Base-by-base conservation (phyloP, 176 grass and related monocot species). In the Microstegium vimineum region DNA sequence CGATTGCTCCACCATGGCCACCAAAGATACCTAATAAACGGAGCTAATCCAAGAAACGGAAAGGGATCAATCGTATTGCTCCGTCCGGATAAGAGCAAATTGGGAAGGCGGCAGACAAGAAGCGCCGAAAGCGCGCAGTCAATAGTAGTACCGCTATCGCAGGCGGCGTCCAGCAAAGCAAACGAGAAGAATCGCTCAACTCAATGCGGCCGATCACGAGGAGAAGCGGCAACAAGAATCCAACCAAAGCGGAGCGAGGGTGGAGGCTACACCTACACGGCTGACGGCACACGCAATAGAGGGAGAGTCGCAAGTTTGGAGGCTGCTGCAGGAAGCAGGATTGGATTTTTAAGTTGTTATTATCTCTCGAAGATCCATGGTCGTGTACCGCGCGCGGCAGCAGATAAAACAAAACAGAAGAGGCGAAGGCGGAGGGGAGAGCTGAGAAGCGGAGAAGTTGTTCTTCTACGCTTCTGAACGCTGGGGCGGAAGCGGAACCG, bases 131-230 rank as follows among this genome's bases (percentile, higher is more conserved):
- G 68, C 69, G 76, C 65, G 76, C 64, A 84, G 52, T 76, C 33
- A 71, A 77, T 84, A 73, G 64, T 66, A 73, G 64, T 66, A 73
- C 38, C 63, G 31, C 1, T 45, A 15, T 15, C 0, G 54, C 59
- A n/a, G 75, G 57, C 22, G 34, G 20, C 64, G 54, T 25, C 38
- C 16, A 68, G 47, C 28, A 79, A 46, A 70, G 20, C 42, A 17
- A 36, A 23, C 77, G 30, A 1, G 57, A 43, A 45, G 43, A 56
- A 60, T 22, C 30, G 36, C 59, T 14, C 26, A 12, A n/a, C 74
- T n/a, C 74, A 86, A 88, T 88, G 86, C 73, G 52, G 66, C 22
- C 60, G 73, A 88, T 86, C 86, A 88, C 38, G 51, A 36, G 79
- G 63, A 43, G 78, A 42, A 43, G 51, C 22, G 69, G 16, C 60